Percentiles rank a stretch among this genome's conserved stretches.
Evolutionary conservation across 371 early-diverging fungal genomes (phyloP).

Genomic region (Sporodiniella umbellata): DNA sequence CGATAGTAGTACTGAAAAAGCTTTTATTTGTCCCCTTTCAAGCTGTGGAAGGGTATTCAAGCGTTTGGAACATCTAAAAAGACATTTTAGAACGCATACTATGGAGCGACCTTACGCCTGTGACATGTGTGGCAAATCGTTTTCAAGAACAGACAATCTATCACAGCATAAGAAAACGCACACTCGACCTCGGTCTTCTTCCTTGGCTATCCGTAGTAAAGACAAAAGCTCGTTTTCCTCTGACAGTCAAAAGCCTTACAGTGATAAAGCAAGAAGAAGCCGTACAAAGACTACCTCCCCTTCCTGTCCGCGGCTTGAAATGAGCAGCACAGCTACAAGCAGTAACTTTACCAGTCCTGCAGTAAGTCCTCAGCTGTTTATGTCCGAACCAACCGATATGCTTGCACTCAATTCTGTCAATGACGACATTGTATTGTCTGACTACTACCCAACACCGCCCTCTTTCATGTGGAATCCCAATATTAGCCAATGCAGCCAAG

Average conservation of each 20-base stretch:
- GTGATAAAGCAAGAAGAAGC: background rate
- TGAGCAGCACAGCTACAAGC: background rate
- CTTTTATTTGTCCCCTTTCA: constrained; percentile 32
- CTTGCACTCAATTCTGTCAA: background rate
- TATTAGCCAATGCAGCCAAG: background rate
- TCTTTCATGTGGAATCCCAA: background rate
- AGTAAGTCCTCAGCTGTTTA: background rate
- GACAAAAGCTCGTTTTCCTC: background rate
- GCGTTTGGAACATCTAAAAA: constrained; percentile 78
- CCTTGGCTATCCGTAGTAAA: background rate
- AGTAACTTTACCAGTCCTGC: background rate
- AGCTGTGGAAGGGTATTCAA: constrained; percentile 58
- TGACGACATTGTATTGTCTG: background rate
- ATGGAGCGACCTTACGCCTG: constrained; percentile 75
- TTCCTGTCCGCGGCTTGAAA: background rate
- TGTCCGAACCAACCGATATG: background rate
- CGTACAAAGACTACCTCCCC: background rate
- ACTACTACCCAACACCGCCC: background rate
- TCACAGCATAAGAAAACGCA: constrained; percentile 84
- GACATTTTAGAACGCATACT: constrained; percentile 84
- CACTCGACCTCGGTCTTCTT: constrained; percentile 17
- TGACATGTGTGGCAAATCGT: constrained; percentile 71
- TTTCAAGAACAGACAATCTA: constrained; percentile 81
- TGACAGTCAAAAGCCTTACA: background rate
- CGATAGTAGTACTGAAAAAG: constrained; percentile 4